A percentile compares a stretch with the other conserved stretches of the same genome.
Conservation (phyloP, 1,139 yeast genomes). For the Candida pseudoviswanathii region DNA sequence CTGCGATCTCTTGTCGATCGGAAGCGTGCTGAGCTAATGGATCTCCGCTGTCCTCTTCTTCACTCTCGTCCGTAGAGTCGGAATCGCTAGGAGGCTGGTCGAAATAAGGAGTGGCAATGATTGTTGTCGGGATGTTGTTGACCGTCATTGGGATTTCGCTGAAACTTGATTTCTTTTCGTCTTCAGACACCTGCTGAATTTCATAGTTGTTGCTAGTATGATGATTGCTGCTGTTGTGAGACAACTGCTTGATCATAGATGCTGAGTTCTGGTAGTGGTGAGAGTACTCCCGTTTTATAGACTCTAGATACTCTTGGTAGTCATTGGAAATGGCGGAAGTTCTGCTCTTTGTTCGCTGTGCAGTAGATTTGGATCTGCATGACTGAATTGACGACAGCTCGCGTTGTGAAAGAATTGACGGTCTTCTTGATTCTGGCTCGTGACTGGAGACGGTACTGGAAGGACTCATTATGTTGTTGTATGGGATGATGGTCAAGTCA, state of each 20-base stretch:
- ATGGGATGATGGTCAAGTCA: constrained; percentile 25
- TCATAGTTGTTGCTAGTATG: constrained; percentile 9
- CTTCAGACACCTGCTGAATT: constrained; percentile 1
- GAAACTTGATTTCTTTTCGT: not conserved
- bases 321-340: constrained; percentile 17
- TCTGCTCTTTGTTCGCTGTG: constrained; percentile 18
- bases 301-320: constrained; percentile 23
- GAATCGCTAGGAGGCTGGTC: constrained; percentile 43
- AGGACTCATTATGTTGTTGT: constrained; percentile 22
- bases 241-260: constrained; percentile 7
- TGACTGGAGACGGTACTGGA: constrained; percentile 15
- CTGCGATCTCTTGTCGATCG: not conserved
- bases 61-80: constrained; percentile 26
- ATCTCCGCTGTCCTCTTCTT: constrained; percentile 1
- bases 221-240: constrained; percentile 1
- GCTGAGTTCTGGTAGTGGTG: constrained; percentile 14
- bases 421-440: constrained; percentile 10
- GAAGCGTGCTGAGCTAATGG: too few species aligned
- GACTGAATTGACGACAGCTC: constrained; percentile 10
- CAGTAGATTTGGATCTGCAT: constrained; percentile 13
- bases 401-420: constrained; percentile 12
- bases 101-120: constrained; percentile 45
- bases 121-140: constrained; percentile 20
- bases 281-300: constrained; percentile 18
- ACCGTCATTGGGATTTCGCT: not conserved